Conservation (phyloP, 208 protist genomes). For the Trypanosoma platydactyli region DNA sequence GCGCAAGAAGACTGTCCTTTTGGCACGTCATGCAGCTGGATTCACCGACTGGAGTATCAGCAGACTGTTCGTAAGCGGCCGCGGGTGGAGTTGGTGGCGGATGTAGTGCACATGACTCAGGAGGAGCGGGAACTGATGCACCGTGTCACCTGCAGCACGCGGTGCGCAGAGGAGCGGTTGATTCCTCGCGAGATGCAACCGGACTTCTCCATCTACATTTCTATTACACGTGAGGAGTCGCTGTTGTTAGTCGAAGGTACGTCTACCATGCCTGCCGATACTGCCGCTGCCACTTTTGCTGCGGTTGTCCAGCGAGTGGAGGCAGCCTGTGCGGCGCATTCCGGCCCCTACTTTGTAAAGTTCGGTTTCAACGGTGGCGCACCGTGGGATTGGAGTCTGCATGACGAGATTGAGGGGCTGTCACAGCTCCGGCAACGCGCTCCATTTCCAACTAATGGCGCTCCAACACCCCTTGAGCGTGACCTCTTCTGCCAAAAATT, state of each 20-base stretch:
- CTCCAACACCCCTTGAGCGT: conserved; percentile 81
- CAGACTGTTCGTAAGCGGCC: conserved; percentile 73
- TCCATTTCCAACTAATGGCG: conserved; percentile 72
- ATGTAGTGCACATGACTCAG: conserved; percentile 20
- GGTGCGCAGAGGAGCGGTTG: conserved; percentile 25
- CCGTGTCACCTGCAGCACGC: conserved; percentile 26
- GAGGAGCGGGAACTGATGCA: conserved; percentile 42
- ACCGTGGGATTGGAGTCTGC: conserved; percentile 83
- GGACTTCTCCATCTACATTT: conserved; percentile 35
- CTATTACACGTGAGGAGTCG: conserved; percentile 28
- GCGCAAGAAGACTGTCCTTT: conserved; percentile 71
- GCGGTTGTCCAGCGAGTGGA: conserved; percentile 18
- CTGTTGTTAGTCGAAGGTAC: conserved; percentile 10
- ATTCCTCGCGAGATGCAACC: conserved; percentile 24
- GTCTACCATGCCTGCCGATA: neutral
- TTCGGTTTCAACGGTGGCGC: conserved; percentile 70
- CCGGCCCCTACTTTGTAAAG: conserved; percentile 53
- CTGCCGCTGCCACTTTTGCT: conserved; percentile 17
- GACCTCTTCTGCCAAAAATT: conserved; percentile 71
- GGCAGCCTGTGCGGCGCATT: conserved; percentile 12
- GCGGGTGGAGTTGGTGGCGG: conserved; percentile 28
- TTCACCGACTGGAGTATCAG: conserved; percentile 65
- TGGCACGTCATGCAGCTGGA: conserved; percentile 60
- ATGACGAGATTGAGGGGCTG: conserved; percentile 41
- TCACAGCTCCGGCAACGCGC: conserved; percentile 40